phyloP scores from a whole-genome alignment of 2,329 filamentous ascomycete species.

The Chaetomium globosum region DNA sequence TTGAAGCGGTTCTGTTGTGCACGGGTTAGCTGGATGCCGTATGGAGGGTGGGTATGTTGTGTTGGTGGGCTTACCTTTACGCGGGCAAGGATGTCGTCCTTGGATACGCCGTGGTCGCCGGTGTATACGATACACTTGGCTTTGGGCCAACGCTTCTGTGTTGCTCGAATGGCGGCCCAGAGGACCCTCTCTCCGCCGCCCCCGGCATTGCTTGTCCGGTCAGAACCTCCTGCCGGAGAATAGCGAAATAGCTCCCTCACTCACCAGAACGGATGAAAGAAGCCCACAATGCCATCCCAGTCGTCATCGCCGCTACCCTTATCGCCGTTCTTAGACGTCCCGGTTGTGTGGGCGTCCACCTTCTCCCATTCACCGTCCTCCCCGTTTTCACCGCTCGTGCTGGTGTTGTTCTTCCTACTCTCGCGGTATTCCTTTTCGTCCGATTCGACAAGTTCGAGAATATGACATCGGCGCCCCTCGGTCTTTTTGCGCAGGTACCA shows the following conservation, averaged over 20 bases:
- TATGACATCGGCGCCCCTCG: constrained; percentile 60
- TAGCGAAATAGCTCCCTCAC: constrained; percentile 32
- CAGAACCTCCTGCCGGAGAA: neutral
- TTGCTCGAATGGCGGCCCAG: constrained; percentile 92
- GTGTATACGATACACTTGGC: constrained; percentile 93
- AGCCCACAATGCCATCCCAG: constrained; percentile 86
- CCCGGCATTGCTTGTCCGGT: constrained; percentile 74
- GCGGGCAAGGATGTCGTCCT: constrained; percentile 73
- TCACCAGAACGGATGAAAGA: constrained; percentile 97
- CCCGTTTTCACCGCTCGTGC: constrained; percentile 29
- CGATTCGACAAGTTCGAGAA: constrained; percentile 56
- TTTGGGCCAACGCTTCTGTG: constrained; percentile 83
- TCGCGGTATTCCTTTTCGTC: constrained; percentile 48
- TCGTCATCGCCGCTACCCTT: constrained; percentile 52
- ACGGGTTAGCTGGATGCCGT: neutral
- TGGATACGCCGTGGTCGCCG: constrained; percentile 86
- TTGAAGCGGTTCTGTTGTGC: constrained; percentile 77
- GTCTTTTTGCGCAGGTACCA: constrained; percentile 66
- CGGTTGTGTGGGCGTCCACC: constrained; percentile 54
- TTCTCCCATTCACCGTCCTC: constrained; percentile 71
- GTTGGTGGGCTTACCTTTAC: constrained; percentile 62
- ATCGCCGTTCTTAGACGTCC: constrained; percentile 44
- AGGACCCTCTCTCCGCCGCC: constrained; percentile 94
- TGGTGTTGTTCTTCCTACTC: constrained; percentile 41
- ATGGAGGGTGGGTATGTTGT: neutral